Evolutionary conservation across 208 protist genomes (phyloP), one percentile per base, ranked within the genome.

Genomic region (Acanthamoeba royreba): DNA sequence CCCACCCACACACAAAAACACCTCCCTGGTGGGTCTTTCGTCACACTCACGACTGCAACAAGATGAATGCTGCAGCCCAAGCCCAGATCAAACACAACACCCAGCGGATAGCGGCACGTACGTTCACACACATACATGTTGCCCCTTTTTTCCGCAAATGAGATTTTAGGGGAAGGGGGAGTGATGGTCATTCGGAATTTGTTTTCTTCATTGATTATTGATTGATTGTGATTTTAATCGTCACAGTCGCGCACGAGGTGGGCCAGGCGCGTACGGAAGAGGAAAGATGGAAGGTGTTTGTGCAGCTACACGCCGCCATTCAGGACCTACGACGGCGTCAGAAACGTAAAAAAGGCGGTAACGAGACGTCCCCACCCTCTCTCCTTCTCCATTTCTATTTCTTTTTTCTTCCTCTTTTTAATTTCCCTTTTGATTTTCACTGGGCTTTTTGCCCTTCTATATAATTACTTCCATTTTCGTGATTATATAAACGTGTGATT

Each of bases 41-140:
- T 47, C 35, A 28, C 22, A 11, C 58, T 69, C n/a, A 28, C 33
- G 9, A 28, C 22, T 25, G 49, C 49, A n/a, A 22, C 49, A 58
- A 79, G n/a, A 88, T 88, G 81, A 88, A 88, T 47, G 17, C 81
- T 15, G 31, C 81, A 15, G 22, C 42, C 7, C 35, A 46, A 38
- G 52, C 81, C 15, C 81, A 88, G 22, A 53, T 88, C 81, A 88
- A 88, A 53, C 81, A 88, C 45, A 63, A 40, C 46, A 88, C 81
- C 11, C 49, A 55, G 13, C 45, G 52, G 31, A 38, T 88, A 13
- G 42, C 81, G 3, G 52, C 81, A 33, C 40, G 81, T 88, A 61
- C 46, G 81, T 79, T 28, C 66, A 79, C n/a, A 9, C 4, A 61
- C 19, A 17, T 31, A 13, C 4, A 25, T 47, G 13, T 88, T n/a